Base-by-base conservation (phyloP, 139 green algal species). In the Pleodorina starrii region DNA sequence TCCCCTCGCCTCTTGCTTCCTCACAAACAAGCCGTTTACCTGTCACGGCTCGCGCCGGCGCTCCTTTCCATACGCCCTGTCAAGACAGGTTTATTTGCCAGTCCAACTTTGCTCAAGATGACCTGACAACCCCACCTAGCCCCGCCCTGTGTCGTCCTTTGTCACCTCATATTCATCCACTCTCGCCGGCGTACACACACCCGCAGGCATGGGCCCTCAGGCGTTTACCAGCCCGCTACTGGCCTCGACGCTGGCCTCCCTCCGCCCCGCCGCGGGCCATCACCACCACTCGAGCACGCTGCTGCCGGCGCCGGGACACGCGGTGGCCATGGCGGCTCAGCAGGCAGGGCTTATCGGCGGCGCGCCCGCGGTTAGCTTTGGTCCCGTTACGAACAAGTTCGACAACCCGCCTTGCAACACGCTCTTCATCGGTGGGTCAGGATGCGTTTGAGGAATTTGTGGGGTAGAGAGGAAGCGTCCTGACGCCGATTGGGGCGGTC, bases 381-480 rank as follows among this genome's bases (percentile, higher is more conserved):
- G 88, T 25, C 90, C 91, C 35, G 94, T 98, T n/a, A 94, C 90
- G 85, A 98, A 98, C 91, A 94, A 91, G 27, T 71, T 92, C 25
- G 97, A 99, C 90, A 99, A 99, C 92, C 95, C 97, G 27, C 97
- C 97, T 59, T 99, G 97, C 94, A 99, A 98, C 92, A 99, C 97
- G 27, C 93, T 99, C 21, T 99, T 99, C 91, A 96, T 99, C 38
- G 97, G 72, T 90, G 73, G 17, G 73, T 77, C 35, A 77, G 54
- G 54, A 25, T 12, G n/a, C n/a, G n/a, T n/a, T n/a, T n/a, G 5
- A 25, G 54, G 54, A 17, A 60, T 60, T 17, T 17, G 17, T 27
- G 17, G 51, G 51, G 51, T 60, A 66, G 54, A 25, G 7, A 14
- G 21, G 54, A 12, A 25, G 54, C 21, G 54, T 12, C 54, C 54